These are phyloP conservation scores for Xylaria sp. DNA, from an alignment of 2,329 filamentous ascomycete species.

Conservation along the genomic window DNA sequence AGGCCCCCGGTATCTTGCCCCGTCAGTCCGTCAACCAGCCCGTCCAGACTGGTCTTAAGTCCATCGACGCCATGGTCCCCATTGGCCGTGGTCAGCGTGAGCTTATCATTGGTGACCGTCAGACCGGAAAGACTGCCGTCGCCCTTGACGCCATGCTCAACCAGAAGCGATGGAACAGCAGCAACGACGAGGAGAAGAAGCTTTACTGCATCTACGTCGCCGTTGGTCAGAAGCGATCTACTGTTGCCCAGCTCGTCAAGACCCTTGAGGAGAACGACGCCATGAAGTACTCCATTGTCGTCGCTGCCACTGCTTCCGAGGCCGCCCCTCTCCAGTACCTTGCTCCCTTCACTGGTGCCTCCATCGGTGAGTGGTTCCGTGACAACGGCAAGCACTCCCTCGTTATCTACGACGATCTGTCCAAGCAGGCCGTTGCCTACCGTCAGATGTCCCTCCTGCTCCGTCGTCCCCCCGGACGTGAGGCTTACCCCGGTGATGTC, in stretches of 20 bases:
- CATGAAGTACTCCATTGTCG: conserved; percentile 95
- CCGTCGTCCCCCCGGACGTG: conserved; percentile 95
- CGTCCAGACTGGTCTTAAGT: conserved; percentile 99
- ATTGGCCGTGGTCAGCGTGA: conserved; percentile 99
- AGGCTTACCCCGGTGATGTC: conserved; percentile 98
- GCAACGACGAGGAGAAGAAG: conserved; percentile 89
- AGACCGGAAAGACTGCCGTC: conserved; percentile 99
- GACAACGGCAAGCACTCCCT: conserved; percentile 85
- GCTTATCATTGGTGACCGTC: conserved; percentile 99
- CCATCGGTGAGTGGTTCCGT: conserved; percentile 68
- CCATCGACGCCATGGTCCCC: conserved; percentile 98
- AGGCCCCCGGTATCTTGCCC: conserved; percentile 97
- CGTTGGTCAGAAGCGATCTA: conserved; percentile 98
- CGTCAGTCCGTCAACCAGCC: conserved; percentile 96
- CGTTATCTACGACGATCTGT: conserved; percentile 90
- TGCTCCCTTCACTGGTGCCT: conserved; percentile 78
- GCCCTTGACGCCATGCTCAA: conserved; percentile 97
- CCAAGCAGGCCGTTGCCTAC: conserved; percentile 96
- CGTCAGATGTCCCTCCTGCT: conserved; percentile 98
- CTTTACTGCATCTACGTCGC: conserved; percentile 99
- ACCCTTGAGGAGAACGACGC: conserved; percentile 99
- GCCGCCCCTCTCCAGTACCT: conserved; percentile 92
- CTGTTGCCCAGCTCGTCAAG: conserved; percentile 98
- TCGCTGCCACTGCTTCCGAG: conserved; percentile 95
- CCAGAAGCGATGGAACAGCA: conserved; percentile 96